Evolutionary conservation across 257 asterid species (phyloP).

Genomic region (Gentiana dahurica): DNA sequence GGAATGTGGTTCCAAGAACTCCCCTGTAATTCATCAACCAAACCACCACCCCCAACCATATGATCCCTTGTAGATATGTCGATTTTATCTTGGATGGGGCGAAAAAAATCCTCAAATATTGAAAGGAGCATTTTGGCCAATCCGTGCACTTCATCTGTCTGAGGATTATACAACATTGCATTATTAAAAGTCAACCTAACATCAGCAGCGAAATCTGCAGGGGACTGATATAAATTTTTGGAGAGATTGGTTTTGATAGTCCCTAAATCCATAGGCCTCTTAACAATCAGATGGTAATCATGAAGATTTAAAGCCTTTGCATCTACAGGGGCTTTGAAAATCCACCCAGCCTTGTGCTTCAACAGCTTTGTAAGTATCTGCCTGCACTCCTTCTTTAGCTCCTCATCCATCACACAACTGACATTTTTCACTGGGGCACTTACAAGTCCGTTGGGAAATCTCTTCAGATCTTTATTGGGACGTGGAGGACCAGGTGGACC

Average conservation of each 20-base stretch:
- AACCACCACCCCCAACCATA: slow-evolving; percentile 14
- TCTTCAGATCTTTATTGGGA: slow-evolving; percentile 30
- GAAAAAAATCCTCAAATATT: slow-evolving; percentile 64
- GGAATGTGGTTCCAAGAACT: slow-evolving; percentile 62
- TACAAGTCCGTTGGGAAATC: slow-evolving; percentile 22
- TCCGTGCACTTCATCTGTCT: slow-evolving; percentile 53
- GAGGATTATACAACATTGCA: slow-evolving; percentile 86
- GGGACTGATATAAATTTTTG: slow-evolving; percentile 38
- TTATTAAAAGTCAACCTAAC: slow-evolving; percentile 81
- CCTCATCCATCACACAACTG: slow-evolving; percentile 24
- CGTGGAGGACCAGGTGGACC: slow-evolving; percentile 21
- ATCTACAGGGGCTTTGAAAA: slow-evolving; percentile 67
- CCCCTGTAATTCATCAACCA: slow-evolving; percentile 63
- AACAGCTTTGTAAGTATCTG: slow-evolving; percentile 53
- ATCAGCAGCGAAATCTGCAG: slow-evolving; percentile 67
- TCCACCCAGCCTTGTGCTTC: slow-evolving; percentile 51
- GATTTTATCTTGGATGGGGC: slow-evolving; percentile 52
- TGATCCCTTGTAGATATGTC: slow-evolving; percentile 21
- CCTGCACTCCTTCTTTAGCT: slow-evolving; percentile 56
- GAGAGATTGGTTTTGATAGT: slow-evolving; percentile 62
- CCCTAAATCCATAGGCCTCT: slow-evolving; percentile 94
- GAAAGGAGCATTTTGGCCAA: slow-evolving; percentile 54
- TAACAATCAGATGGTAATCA: slow-evolving; percentile 82
- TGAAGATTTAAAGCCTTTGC: slow-evolving; percentile 58
- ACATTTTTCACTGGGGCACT: slow-evolving; percentile 14